These are phyloP conservation scores for Haematococcus lacustris DNA, from an alignment of 139 green algal genomes.

Conservation along the genomic window DNA sequence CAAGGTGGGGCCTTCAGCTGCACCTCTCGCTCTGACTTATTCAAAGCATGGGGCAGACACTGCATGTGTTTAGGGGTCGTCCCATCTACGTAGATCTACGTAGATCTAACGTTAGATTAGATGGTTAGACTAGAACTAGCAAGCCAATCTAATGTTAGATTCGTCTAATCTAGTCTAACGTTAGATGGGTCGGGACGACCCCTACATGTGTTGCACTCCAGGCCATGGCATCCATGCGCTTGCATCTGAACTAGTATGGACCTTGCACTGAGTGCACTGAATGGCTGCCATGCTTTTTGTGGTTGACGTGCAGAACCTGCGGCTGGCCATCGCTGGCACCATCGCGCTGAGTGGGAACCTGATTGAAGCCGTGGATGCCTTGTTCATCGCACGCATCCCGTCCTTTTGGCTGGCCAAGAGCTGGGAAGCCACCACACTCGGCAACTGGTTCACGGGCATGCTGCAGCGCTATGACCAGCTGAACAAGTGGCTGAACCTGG, in stretches of 20 bases:
- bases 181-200: no score
- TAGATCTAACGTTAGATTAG: no score
- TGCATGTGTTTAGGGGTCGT: no score
- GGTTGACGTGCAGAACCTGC: constrained; percentile 51
- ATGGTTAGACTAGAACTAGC: no score
- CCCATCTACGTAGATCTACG: no score
- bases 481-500: constrained; percentile 80
- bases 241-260: background rate
- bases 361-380: constrained; percentile 72
- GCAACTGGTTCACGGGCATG: constrained; percentile 84
- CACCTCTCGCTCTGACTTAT: background rate
- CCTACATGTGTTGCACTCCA: no score
- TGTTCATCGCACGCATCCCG: constrained; percentile 83
- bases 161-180: no score
- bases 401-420: constrained; percentile 68
- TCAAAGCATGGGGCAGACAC: no score
- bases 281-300: background rate
- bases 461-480: constrained; percentile 87
- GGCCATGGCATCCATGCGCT: background rate
- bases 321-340: constrained; percentile 82
- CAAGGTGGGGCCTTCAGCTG: constrained; percentile 3
- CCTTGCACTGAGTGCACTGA: background rate
- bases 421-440: constrained; percentile 71
- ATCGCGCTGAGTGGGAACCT: constrained; percentile 76
- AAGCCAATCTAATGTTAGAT: no score